A percentile compares a stretch with the other conserved stretches of the same genome.
phyloP scores from a whole-genome alignment of 352 stramenopile species.

The Chrysophaeum taylorii region DNA sequence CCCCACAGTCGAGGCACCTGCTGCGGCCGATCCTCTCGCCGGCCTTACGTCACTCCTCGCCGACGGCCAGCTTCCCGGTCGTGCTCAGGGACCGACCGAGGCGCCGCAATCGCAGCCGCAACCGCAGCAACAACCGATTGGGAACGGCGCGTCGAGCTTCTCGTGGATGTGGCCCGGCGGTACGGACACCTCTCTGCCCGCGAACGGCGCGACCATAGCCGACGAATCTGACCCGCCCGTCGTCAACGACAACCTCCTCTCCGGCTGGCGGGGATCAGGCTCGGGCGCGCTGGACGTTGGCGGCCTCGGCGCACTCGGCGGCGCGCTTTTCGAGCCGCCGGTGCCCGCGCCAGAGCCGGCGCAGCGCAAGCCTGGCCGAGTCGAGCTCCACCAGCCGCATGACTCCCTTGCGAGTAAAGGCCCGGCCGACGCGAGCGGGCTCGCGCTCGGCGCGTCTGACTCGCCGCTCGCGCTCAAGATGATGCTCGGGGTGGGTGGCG shows the following conservation, averaged over 20 bases:
- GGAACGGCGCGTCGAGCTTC: too few species aligned
- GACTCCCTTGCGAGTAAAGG: too few species aligned
- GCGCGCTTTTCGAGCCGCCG: not conserved
- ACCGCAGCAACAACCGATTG: too few species aligned
- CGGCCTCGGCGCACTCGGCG: not conserved
- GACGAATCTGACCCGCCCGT: too few species aligned
- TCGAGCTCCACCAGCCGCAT: too few species aligned
- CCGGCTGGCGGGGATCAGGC: not conserved
- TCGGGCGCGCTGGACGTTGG: not conserved
- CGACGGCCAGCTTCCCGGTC: not conserved
- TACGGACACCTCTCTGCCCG: not conserved
- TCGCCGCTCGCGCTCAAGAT: slow-evolving; percentile 48
- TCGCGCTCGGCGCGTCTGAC: too few species aligned
- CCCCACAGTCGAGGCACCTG: not conserved
- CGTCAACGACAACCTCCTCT: too few species aligned
- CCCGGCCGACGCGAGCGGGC: too few species aligned
- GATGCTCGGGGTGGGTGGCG: slow-evolving; percentile 42
- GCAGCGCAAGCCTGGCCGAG: too few species aligned
- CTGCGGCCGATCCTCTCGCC: not conserved
- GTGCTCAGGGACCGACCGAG: too few species aligned
- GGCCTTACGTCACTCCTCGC: not conserved
- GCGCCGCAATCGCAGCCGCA: not conserved
- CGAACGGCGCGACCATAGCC: too few species aligned
- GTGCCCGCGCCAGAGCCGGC: not conserved
- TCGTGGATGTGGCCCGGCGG: not conserved